Base-by-base conservation (phyloP, 2,329 filamentous ascomycete genomes). In the Erysiphe pulchra region DNA sequence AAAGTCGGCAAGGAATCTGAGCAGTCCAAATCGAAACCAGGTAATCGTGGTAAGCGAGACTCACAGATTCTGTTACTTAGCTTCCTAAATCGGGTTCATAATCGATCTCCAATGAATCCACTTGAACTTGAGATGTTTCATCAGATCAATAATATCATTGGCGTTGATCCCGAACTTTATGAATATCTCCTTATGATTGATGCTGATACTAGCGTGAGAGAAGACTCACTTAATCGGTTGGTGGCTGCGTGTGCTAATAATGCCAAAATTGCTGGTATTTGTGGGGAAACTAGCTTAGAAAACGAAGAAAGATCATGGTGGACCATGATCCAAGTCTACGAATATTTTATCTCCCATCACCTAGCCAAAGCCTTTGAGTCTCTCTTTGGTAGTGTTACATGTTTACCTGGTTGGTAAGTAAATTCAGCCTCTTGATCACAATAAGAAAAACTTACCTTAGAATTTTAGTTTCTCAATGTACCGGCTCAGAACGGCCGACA, bases 251-350 rank as follows among this genome's bases (percentile, higher is more conserved):
- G 86, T 63, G 78, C 83, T 53, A 86, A 94, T 56, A 84, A 98
- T 60, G 78, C 84, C 31, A 93, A 92, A 66, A 93, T 98, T 64
- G 85, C 83, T 20, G 90, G 87, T 63, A 94, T 95, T 50, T 98
- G 90, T 60, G 90, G 90, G 59, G 90, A 98, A 61, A 98, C 90
- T 1, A 90, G 79, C 61, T 68, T 98, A 56, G 82, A 94, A 60
- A 98, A 98, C 56, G 87, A 94, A 60, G 84, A 94, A 55, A 73
- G 78, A 53, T 86, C 78, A 56, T 95, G 86, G 85, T 93, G 84
- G 83, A 98, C 90, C 12, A 98, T 98, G 90, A 98, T 98, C 57
- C 90, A 98, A 61, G 90, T 98, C 52, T 98, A 98, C 65, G 90
- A 98, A 62, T 98, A 98, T 68, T 98, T 86, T 62, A 98, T 98